phyloP scores from a whole-genome alignment of 805 yeast genomes.

The Candida railenensis region DNA sequence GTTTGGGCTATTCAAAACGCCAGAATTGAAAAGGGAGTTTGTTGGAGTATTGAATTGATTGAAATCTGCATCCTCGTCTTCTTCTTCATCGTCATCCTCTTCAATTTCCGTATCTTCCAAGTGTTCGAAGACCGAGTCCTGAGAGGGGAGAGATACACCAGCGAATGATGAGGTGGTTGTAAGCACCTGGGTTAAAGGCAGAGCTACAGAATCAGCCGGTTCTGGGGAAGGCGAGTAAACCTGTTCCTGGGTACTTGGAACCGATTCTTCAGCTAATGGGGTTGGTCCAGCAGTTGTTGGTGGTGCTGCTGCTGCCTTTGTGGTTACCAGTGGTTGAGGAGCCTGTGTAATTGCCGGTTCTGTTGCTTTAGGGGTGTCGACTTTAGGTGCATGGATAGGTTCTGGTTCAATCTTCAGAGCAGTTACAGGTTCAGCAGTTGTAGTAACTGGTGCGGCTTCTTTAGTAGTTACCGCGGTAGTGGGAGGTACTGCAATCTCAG shows the following conservation, averaged over 20 bases:
- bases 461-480: neutral
- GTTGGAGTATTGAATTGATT: slow-evolving; percentile 24
- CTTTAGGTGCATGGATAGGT: neutral
- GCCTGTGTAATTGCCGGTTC: neutral
- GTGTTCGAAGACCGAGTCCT: slow-evolving; percentile 14
- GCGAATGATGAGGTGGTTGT: slow-evolving; percentile 37
- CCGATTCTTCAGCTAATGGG: slow-evolving; percentile 11
- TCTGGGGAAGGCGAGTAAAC: slow-evolving; percentile 1
- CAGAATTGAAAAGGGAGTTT: slow-evolving; percentile 16
- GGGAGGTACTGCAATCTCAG: neutral
- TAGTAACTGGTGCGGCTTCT: neutral
- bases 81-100: slow-evolving; percentile 6
- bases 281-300: slow-evolving; percentile 9
- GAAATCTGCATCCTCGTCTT: slow-evolving; percentile 12
- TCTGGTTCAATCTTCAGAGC: neutral
- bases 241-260: neutral
- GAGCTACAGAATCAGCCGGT: slow-evolving; percentile 3
- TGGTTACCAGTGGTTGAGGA: slow-evolving; percentile 9
- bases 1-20: slow-evolving; percentile 7
- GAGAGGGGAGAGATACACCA: slow-evolving; percentile 31
- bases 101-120: slow-evolving; percentile 8
- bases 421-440: neutral
- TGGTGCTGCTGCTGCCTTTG: slow-evolving; percentile 10
- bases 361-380: neutral
- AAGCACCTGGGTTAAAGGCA: slow-evolving; percentile 20